phyloP scores from a whole-genome alignment of 1,139 yeast genomes.

The Nakaseomyces sp. region DNA sequence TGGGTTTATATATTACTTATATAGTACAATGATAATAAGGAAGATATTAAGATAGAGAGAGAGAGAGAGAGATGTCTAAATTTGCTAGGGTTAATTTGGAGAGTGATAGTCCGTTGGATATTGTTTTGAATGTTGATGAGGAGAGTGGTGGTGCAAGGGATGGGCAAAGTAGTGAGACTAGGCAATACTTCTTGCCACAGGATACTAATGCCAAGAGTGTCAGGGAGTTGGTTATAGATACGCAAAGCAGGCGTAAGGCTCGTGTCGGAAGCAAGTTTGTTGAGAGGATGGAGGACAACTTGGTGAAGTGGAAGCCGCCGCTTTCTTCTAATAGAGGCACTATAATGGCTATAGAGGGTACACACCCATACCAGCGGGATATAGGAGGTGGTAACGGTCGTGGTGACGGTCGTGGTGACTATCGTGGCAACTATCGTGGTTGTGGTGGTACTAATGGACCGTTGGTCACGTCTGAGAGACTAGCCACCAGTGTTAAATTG shows the following conservation, averaged over 20 bases:
- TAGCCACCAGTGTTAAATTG: neutral
- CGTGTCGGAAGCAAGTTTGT: slow-evolving; percentile 32
- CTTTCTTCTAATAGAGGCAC: slow-evolving; percentile 34
- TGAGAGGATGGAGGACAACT: slow-evolving; percentile 43
- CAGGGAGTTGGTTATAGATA: slow-evolving; percentile 27
- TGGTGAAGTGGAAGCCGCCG: slow-evolving; percentile 46
- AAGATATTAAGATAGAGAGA: no score
- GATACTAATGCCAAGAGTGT: slow-evolving; percentile 15
- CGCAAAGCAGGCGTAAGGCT: slow-evolving; percentile 25
- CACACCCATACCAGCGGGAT: slow-evolving; percentile 20
- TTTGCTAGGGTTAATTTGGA: slow-evolving; percentile 4
- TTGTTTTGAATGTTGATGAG: neutral
- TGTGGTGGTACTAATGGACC: no score
- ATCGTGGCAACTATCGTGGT: no score
- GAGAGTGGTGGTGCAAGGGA: neutral
- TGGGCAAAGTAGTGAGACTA: neutral
- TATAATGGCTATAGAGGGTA: slow-evolving; percentile 21
- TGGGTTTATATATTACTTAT: no score
- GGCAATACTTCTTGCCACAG: neutral
- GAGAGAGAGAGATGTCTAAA: neutral
- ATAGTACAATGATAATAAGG: no score
- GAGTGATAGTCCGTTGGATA: slow-evolving; percentile 1
- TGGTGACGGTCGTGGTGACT: no score
- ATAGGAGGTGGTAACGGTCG: neutral
- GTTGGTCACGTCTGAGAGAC: neutral